Percentiles rank a stretch among this genome's conserved stretches.
phyloP scores from a whole-genome alignment of 192 early-diverging fungal species.

The Rhizoclosmatium sp. region DNA sequence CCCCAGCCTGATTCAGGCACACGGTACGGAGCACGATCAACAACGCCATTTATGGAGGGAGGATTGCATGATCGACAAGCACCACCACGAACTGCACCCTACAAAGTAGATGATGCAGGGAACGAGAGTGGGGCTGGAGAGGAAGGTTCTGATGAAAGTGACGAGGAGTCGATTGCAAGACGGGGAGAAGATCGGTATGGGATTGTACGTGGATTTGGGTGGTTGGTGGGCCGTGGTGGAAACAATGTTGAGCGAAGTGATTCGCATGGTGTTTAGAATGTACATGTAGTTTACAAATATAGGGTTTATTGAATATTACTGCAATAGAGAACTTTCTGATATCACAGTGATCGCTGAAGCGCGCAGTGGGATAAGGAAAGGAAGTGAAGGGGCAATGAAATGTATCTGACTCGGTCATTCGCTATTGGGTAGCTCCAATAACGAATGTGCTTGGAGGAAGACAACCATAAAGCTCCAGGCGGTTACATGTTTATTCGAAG shows the following conservation, averaged over 20 bases:
- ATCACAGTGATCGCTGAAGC: too few relatives aligned
- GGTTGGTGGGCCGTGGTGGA: constrained; percentile 16
- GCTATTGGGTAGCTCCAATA: too few relatives aligned
- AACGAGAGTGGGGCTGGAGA: not conserved
- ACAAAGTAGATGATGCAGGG: not conserved
- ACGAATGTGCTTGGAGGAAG: too few relatives aligned
- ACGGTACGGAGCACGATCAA: not conserved
- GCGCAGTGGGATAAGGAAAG: too few relatives aligned
- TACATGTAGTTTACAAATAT: too few relatives aligned
- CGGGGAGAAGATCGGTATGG: constrained; percentile 35
- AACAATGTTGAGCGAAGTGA: constrained; percentile 32
- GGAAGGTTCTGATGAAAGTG: not conserved
- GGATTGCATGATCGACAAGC: not conserved
- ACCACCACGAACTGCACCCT: not conserved
- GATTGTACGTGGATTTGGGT: constrained; percentile 36
- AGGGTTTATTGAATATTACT: too few relatives aligned
- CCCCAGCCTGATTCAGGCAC: not conserved
- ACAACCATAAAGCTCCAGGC: too few relatives aligned
- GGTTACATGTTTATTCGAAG: too few relatives aligned
- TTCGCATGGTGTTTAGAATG: constrained; percentile 26
- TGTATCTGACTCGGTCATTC: too few relatives aligned
- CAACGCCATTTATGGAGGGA: not conserved
- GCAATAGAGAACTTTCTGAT: too few relatives aligned
- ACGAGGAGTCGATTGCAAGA: not conserved
- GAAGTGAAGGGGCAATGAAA: too few relatives aligned